Conservation (phyloP, 2,329 filamentous ascomycete species). For the Phyllosticta capitalensis region DNA sequence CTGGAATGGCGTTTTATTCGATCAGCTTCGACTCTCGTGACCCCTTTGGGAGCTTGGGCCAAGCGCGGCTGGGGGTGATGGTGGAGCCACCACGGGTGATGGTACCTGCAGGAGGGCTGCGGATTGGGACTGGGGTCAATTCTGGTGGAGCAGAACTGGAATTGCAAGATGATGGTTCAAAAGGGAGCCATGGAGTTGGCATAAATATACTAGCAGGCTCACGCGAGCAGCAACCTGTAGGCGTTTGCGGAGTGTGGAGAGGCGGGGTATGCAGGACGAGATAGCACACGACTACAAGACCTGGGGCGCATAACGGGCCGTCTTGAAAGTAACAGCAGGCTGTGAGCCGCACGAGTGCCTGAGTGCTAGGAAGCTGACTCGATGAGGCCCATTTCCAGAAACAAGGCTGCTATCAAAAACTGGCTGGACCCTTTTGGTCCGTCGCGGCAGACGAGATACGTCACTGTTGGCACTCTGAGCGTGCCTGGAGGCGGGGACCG, state of each 20-base stretch:
- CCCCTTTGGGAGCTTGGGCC: conserved; percentile 7
- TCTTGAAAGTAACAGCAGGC: neutral
- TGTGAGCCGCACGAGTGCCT: neutral
- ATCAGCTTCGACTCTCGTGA: conserved; percentile 12
- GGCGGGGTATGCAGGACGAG: neutral
- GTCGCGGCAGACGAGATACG: neutral
- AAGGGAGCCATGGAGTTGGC: neutral
- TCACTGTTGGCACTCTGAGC: neutral
- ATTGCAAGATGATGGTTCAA: conserved; percentile 3
- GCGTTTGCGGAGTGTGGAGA: neutral
- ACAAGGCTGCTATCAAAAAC: neutral
- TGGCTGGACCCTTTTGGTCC: too few species aligned
- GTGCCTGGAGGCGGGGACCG: too few species aligned
- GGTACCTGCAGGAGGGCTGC: conserved; percentile 9
- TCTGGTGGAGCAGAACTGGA: neutral
- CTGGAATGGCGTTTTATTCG: conserved; percentile 11
- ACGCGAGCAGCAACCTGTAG: conserved; percentile 3
- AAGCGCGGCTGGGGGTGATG: conserved; percentile 5
- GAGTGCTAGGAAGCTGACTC: neutral
- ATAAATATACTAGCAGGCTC: neutral
- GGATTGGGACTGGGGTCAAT: neutral
- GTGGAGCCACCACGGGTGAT: conserved; percentile 8
- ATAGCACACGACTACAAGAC: neutral
- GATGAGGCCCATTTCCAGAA: neutral
- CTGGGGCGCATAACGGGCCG: neutral